Percentiles rank a stretch among this genome's conserved stretches.
Evolutionary conservation across 495 filamentous ascomycete species (phyloP).

Genomic region (Penicillium malachiteum): DNA sequence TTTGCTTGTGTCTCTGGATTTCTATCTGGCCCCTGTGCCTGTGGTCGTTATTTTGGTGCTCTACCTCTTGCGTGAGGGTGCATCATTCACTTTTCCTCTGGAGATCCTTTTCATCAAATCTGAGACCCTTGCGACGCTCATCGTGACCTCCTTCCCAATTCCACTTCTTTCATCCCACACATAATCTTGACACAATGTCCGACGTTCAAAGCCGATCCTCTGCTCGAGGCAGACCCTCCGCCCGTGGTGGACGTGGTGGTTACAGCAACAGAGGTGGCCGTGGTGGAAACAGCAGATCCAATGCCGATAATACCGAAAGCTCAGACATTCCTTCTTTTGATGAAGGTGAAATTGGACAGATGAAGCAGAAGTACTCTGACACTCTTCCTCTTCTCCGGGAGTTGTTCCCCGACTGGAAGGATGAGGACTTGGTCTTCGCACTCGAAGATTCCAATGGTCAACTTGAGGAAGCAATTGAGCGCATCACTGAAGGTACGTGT

Average conservation of each 20-base stretch:
- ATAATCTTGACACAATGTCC: constrained; percentile 66
- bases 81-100: constrained; percentile 21
- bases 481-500: constrained; percentile 82
- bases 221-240: constrained; percentile 77
- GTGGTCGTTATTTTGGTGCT: constrained; percentile 33
- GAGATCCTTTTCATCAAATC: constrained; percentile 27
- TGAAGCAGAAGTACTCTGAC: constrained; percentile 81
- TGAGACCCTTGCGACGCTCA: constrained; percentile 26
- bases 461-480: constrained; percentile 75
- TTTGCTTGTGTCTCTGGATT: constrained; percentile 38
- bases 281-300: constrained; percentile 64
- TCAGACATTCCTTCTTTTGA: constrained; percentile 57
- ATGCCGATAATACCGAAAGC: constrained; percentile 73
- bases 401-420: constrained; percentile 88
- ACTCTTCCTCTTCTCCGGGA: constrained; percentile 79
- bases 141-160: constrained; percentile 34
- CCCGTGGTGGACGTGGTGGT: constrained; percentile 80
- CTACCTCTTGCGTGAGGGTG: constrained; percentile 44
- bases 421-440: constrained; percentile 87
- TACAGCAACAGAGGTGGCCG: constrained; percentile 72
- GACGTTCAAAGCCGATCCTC: constrained; percentile 81
- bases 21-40: constrained; percentile 42
- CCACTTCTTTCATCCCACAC: constrained; percentile 38
- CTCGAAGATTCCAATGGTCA: constrained; percentile 91
- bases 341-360: constrained; percentile 83